phyloP scores from a whole-genome alignment of 2,329 filamentous ascomycete genomes.

The Rhynchosporium graminicola region DNA sequence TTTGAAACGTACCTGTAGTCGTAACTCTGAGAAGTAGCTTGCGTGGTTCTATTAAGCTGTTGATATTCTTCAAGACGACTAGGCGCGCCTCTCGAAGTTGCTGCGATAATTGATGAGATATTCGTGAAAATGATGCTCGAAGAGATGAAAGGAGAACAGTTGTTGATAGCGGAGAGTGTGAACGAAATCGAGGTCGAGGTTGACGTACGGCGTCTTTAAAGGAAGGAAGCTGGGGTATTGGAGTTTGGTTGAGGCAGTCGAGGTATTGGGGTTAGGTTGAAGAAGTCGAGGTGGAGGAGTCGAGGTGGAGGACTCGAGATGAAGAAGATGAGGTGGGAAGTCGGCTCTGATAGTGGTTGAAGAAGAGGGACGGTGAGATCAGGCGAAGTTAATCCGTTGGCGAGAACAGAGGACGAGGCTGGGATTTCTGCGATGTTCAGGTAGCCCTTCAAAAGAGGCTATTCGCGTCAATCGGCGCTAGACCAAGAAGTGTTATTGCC shows the following conservation, averaged over 20 bases:
- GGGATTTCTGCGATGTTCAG: not conserved
- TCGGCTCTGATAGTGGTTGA: not conserved
- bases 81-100: too few species aligned
- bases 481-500: not conserved
- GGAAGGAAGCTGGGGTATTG: too few species aligned
- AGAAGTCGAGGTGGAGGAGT: not conserved
- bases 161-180: not conserved
- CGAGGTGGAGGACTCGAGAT: not conserved
- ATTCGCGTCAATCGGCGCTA: not conserved
- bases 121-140: not conserved
- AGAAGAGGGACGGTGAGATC: not conserved
- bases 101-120: too few species aligned
- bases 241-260: too few species aligned
- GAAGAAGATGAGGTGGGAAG: not conserved
- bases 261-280: not conserved
- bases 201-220: too few species aligned
- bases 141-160: not conserved
- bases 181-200: not conserved
- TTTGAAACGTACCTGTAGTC: too few species aligned
- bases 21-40: too few species aligned
- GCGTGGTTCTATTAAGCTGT: too few species aligned
- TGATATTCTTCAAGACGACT: too few species aligned
- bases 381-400: not conserved
- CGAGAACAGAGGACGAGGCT: constrained; percentile 1
- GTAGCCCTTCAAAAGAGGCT: not conserved